Evolutionary conservation across 2,329 filamentous ascomycete species (phyloP).

Genomic region (Tolypocladium endophyticum): DNA sequence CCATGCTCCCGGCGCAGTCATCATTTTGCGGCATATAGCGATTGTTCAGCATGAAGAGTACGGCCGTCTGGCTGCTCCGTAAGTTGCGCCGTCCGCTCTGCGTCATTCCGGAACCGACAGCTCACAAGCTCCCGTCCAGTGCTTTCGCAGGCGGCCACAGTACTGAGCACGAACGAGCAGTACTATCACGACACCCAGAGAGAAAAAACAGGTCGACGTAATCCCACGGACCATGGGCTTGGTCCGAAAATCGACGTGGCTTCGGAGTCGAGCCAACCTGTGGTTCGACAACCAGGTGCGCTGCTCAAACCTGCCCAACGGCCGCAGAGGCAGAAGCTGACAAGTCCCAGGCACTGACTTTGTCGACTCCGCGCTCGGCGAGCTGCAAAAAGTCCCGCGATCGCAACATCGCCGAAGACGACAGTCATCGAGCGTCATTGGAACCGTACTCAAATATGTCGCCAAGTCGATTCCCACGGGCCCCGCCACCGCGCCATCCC

Average conservation of each 20-base stretch:
- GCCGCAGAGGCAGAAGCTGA: neutral
- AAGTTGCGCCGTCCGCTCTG: conserved; percentile 13
- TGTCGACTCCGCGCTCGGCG: conserved; percentile 39
- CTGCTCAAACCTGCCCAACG: neutral
- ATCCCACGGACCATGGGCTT: conserved; percentile 20
- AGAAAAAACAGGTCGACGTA: conserved; percentile 16
- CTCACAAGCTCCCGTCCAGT: conserved; percentile 19
- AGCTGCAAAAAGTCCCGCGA: conserved; percentile 39
- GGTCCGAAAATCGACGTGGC: conserved; percentile 19
- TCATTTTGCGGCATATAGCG: conserved; percentile 19
- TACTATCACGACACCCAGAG: conserved; percentile 21
- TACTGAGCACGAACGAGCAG: conserved; percentile 27
- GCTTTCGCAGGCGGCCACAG: conserved; percentile 33
- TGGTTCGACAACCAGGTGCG: conserved; percentile 27
- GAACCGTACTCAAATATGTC: conserved; percentile 30
- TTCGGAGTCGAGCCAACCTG: conserved; percentile 14
- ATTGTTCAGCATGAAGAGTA: conserved; percentile 28
- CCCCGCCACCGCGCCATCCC: conserved; percentile 34
- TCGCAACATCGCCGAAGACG: conserved; percentile 31
- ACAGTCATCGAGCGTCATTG: conserved; percentile 32
- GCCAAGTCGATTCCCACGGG: conserved; percentile 39
- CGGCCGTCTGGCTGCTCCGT: conserved; percentile 31
- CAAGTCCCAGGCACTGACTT: conserved; percentile 35
- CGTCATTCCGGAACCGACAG: conserved; percentile 5
- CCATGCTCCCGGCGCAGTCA: conserved; percentile 17